A percentile compares a stretch with the other conserved stretches of the same genome.
Conservation (phyloP, 768 basidiomycete genomes). For the Mrakia gelida region DNA sequence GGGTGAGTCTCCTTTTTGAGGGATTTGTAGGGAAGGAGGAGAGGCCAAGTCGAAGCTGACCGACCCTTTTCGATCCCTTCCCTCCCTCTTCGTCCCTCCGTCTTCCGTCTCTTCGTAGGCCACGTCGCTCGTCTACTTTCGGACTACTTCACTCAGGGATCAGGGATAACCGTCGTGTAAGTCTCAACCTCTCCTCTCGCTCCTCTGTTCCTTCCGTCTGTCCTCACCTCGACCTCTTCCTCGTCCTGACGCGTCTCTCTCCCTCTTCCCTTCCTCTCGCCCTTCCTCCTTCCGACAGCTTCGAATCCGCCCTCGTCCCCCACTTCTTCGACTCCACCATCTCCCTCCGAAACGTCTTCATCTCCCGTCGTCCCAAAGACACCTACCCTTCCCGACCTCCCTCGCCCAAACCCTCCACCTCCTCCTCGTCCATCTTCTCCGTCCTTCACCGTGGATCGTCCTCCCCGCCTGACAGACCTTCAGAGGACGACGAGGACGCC, state of each 20-base stretch:
- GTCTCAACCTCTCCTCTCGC: constrained; percentile 20
- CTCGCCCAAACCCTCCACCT: background rate
- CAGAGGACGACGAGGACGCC: constrained; percentile 15
- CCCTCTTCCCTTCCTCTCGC: background rate
- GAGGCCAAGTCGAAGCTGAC: background rate
- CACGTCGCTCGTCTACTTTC: constrained; percentile 83
- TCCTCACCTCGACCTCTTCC: background rate
- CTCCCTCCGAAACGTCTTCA: constrained; percentile 93
- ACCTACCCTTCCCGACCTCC: constrained; percentile 19
- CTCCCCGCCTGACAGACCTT: background rate
- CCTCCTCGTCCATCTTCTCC: constrained; percentile 20
- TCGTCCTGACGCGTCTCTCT: background rate
- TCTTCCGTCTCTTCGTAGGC: constrained; percentile 49
- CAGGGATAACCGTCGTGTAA: constrained; percentile 79
- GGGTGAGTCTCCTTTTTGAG: constrained; percentile 51
- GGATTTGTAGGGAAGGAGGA: background rate
- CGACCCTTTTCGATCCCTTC: background rate
- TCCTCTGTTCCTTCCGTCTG: background rate
- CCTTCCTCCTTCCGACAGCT: constrained; percentile 42
- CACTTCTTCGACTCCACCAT: constrained; percentile 95
- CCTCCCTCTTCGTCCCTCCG: background rate
- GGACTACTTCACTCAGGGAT: constrained; percentile 86
- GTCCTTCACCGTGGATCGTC: background rate
- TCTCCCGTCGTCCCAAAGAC: constrained; percentile 67
- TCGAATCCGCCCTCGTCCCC: constrained; percentile 96